Conservation (phyloP, 2,329 filamentous ascomycete species). For the Exophiala calicioides region DNA sequence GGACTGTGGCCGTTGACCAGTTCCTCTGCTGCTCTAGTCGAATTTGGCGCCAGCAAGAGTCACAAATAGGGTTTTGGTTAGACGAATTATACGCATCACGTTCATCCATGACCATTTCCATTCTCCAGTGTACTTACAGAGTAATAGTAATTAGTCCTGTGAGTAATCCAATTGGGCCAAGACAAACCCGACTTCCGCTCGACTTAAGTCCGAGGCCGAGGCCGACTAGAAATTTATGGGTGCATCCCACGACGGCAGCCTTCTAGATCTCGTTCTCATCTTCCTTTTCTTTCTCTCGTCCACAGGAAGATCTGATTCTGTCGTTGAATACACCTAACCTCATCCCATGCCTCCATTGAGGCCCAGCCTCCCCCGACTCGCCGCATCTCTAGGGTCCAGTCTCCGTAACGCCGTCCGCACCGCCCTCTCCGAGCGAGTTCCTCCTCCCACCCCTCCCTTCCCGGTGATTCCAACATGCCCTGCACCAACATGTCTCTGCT, state of each 20-base stretch:
- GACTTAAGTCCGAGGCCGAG: not conserved
- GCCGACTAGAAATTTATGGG: not conserved
- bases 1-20: constrained; percentile 72
- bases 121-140: no score
- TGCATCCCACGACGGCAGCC: not conserved
- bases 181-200: no score
- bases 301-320: not conserved
- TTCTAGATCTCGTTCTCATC: not conserved
- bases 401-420: constrained; percentile 3
- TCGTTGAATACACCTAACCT: not conserved
- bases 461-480: constrained; percentile 64
- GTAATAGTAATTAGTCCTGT: no score
- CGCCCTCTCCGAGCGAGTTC: constrained; percentile 5
- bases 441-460: constrained; percentile 41
- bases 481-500: constrained; percentile 72
- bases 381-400: not conserved
- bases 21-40: constrained; percentile 40
- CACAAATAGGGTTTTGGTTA: not conserved
- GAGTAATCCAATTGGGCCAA: no score
- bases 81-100: not conserved
- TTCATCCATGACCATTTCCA: no score
- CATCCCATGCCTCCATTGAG: constrained; percentile 23
- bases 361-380: constrained; percentile 3
- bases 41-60: constrained; percentile 14
- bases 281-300: not conserved